These are phyloP conservation scores for Xylaria bambusicola DNA, from an alignment of 495 filamentous ascomycete genomes.

Conservation along the genomic window DNA sequence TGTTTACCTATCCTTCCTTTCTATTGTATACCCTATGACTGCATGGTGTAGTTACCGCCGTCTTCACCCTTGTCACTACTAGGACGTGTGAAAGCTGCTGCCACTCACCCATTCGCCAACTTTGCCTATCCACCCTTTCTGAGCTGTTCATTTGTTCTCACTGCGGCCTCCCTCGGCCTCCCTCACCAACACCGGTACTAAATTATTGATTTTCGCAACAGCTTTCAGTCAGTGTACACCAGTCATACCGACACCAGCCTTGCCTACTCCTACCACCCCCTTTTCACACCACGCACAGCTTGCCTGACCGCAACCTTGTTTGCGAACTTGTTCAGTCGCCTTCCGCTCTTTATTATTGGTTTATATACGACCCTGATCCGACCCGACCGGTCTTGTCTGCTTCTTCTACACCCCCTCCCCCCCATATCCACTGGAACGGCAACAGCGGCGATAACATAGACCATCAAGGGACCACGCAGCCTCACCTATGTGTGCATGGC, in stretches of 20 bases:
- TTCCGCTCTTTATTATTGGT: not conserved
- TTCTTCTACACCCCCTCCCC: not conserved
- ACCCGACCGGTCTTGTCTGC: not conserved
- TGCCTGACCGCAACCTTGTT: not conserved
- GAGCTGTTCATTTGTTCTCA: not conserved
- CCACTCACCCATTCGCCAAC: constrained; percentile 11
- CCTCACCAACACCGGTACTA: constrained; percentile 9
- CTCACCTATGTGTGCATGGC: not conserved
- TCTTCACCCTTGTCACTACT: too few species aligned
- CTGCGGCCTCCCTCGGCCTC: not conserved
- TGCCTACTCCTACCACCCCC: constrained; percentile 1
- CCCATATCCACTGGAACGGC: constrained; percentile 5
- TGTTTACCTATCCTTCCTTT: too few species aligned
- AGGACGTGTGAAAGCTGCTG: not conserved
- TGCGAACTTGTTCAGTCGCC: not conserved
- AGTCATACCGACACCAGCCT: not conserved
- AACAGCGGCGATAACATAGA: not conserved
- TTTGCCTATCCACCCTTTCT: constrained; percentile 13
- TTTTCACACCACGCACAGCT: not conserved
- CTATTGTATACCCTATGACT: too few species aligned
- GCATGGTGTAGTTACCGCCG: too few species aligned
- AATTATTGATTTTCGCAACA: constrained; percentile 13
- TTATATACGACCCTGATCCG: constrained; percentile 7
- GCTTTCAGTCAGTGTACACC: not conserved
- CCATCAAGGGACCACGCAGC: not conserved